phyloP scores from a whole-genome alignment of 805 yeast species.

The Candida jianshihensis region DNA sequence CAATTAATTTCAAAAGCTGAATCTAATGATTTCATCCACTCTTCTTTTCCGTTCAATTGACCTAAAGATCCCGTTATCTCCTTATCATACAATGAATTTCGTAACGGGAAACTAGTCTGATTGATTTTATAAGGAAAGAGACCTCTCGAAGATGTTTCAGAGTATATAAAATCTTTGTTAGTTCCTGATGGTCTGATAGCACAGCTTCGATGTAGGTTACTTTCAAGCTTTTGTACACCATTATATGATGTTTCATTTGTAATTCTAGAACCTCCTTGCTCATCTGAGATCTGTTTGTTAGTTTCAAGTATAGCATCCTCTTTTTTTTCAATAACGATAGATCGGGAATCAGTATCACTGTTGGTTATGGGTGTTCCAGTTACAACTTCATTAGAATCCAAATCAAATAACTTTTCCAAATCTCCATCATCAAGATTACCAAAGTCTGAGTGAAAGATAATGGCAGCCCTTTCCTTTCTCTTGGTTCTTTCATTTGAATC shows the following conservation, averaged over 20 bases:
- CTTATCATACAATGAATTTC: background rate
- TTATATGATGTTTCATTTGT: too few relatives aligned
- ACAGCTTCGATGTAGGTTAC: too few relatives aligned
- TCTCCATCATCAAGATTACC: background rate
- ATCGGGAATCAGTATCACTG: too few relatives aligned
- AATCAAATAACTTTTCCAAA: background rate
- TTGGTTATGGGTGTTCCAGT: background rate
- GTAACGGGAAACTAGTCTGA: constrained; percentile 2
- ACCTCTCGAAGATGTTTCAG: constrained; percentile 7
- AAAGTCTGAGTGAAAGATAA: background rate
- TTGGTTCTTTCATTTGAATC: background rate
- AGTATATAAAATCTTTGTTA: too few relatives aligned
- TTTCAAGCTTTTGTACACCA: too few relatives aligned
- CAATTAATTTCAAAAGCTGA: constrained; percentile 16
- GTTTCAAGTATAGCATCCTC: too few relatives aligned
- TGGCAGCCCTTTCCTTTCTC: background rate
- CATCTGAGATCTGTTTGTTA: too few relatives aligned
- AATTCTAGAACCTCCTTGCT: too few relatives aligned
- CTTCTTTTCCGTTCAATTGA: constrained; percentile 7
- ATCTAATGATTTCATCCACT: constrained; percentile 13
- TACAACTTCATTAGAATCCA: background rate
- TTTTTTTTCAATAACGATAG: too few relatives aligned
- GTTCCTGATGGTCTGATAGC: too few relatives aligned
- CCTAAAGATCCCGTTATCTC: background rate
- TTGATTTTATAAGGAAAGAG: constrained; percentile 3